Evolutionary conservation across 2,329 filamentous ascomycete genomes (phyloP).

Genomic region (Cyphellophora attinorum): DNA sequence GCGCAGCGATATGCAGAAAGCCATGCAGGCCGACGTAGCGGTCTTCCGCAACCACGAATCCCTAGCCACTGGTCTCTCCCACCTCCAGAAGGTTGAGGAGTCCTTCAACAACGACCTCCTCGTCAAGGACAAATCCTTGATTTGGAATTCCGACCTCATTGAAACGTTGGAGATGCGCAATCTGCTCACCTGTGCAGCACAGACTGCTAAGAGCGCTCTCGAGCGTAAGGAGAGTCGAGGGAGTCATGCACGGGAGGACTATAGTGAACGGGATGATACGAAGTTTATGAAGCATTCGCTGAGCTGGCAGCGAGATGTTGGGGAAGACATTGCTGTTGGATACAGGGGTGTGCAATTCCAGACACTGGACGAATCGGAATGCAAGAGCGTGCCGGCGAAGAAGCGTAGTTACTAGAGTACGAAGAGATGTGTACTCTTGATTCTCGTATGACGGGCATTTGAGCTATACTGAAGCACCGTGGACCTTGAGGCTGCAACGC

Average conservation of each 20-base stretch:
- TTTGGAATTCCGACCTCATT: slow-evolving; percentile 91
- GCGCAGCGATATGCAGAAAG: slow-evolving; percentile 80
- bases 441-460: too few relatives aligned
- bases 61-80: slow-evolving; percentile 73
- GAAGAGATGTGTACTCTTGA: too few relatives aligned
- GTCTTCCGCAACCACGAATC: slow-evolving; percentile 85
- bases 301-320: slow-evolving; percentile 34
- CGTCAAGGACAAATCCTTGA: slow-evolving; percentile 92
- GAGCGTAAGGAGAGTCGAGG: slow-evolving; percentile 82
- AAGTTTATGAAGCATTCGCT: slow-evolving; percentile 38
- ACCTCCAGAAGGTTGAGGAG: slow-evolving; percentile 69
- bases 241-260: slow-evolving; percentile 80
- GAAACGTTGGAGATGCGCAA: slow-evolving; percentile 85
- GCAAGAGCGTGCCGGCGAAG: slow-evolving; percentile 25
- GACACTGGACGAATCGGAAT: slow-evolving; percentile 36
- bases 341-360: slow-evolving; percentile 30
- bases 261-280: slow-evolving; percentile 68
- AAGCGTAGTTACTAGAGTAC: slow-evolving; percentile 19
- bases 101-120: slow-evolving; percentile 62
- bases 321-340: slow-evolving; percentile 29
- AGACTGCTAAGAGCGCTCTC: slow-evolving; percentile 73
- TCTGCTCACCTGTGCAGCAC: slow-evolving; percentile 71
- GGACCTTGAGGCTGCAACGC: too few relatives aligned
- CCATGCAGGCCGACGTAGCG: slow-evolving; percentile 86
- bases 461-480: too few relatives aligned